Conservation (phyloP, 352 stramenopile species). For the Phytophthora podocarpi region DNA sequence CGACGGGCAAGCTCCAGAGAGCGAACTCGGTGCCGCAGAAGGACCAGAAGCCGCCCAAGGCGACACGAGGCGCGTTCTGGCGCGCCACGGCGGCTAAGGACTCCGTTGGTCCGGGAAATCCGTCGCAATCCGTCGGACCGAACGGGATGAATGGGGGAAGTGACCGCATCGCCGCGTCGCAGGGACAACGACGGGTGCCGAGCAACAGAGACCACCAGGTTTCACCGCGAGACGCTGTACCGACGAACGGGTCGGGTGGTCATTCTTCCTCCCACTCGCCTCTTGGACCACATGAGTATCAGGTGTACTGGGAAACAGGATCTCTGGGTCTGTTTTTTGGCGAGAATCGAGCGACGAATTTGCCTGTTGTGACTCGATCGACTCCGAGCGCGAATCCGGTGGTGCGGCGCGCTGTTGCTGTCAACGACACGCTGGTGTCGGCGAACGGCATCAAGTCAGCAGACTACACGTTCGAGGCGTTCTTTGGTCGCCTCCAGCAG, state of each 20-base stretch:
- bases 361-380: slow-evolving; percentile 81
- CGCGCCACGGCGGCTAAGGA: slow-evolving; percentile 50
- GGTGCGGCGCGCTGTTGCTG: slow-evolving; percentile 68
- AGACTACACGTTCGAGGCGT: slow-evolving; percentile 81
- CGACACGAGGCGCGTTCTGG: slow-evolving; percentile 66
- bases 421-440: slow-evolving; percentile 82
- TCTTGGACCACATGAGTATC: slow-evolving; percentile 48
- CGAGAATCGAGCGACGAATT: slow-evolving; percentile 66
- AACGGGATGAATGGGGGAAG: slow-evolving; percentile 8
- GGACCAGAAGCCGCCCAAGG: slow-evolving; percentile 51
- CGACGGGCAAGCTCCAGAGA: slow-evolving; percentile 45
- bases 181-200: slow-evolving; percentile 18
- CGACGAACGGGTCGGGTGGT: background rate
- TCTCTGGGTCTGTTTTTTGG: slow-evolving; percentile 87
- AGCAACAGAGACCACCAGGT: slow-evolving; percentile 41
- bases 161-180: slow-evolving; percentile 20
- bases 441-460: slow-evolving; percentile 74
- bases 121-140: slow-evolving; percentile 12
- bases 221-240: slow-evolving; percentile 39
- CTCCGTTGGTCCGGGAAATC: slow-evolving; percentile 11
- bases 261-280: slow-evolving; percentile 18
- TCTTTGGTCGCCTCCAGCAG: slow-evolving; percentile 81
- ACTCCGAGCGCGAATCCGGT: slow-evolving; percentile 70
- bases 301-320: slow-evolving; percentile 83
- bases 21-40: slow-evolving; percentile 65